phyloP scores from a whole-genome alignment of 768 basidiomycete genomes.

The Tremella fuciformis region DNA sequence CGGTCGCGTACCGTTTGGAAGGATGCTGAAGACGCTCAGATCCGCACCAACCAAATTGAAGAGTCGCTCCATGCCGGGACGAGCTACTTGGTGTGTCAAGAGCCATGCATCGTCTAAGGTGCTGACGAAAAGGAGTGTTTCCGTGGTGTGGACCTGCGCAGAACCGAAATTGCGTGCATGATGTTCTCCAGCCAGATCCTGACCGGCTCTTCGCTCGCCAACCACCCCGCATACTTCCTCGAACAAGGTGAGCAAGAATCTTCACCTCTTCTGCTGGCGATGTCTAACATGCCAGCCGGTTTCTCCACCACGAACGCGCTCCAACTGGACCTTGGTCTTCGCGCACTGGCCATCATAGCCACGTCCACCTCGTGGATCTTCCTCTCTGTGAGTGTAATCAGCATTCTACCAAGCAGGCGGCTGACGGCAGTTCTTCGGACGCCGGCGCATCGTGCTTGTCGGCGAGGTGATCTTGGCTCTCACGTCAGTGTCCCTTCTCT shows the following conservation, averaged over 20 bases:
- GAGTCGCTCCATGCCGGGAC: conserved; percentile 27
- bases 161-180: conserved; percentile 41
- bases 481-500: no score
- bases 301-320: conserved; percentile 27
- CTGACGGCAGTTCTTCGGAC: conserved; percentile 13
- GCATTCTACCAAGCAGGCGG: background rate
- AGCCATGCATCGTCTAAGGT: no score
- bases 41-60: conserved; percentile 39
- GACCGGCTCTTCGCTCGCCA: conserved; percentile 13
- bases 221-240: conserved; percentile 27
- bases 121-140: conserved; percentile 30
- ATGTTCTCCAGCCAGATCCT: conserved; percentile 21
- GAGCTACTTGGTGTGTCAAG: conserved; percentile 9
- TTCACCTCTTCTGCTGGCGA: background rate
- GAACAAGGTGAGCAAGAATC: conserved; percentile 10
- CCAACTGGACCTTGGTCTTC: conserved; percentile 23
- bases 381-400: conserved; percentile 41
- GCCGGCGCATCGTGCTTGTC: conserved; percentile 12
- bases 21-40: conserved; percentile 29
- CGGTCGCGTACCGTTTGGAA: background rate
- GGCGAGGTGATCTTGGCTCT: background rate
- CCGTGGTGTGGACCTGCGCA: conserved; percentile 15
- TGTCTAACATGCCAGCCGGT: conserved; percentile 19
- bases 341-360: conserved; percentile 30
- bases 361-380: conserved; percentile 40